A percentile compares a stretch with the other conserved stretches of the same genome.
phyloP scores from a whole-genome alignment of 2,329 filamentous ascomycete species.

The Graphilbum ipis-grandicollis region DNA sequence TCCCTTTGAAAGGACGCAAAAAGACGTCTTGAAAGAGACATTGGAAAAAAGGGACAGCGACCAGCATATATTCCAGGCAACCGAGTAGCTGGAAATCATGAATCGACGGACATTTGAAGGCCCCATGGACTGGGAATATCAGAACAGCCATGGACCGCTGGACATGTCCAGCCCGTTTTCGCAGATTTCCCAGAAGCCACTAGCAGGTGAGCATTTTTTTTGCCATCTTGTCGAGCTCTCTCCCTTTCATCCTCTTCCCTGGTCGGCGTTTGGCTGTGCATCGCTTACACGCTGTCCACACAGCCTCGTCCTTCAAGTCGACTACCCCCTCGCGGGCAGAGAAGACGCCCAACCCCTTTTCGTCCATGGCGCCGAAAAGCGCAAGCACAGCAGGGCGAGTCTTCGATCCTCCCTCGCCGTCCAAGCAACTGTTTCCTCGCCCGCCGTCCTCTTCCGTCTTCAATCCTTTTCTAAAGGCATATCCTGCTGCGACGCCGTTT shows the following conservation, averaged over 20 bases:
- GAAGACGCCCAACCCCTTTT: conserved; percentile 12
- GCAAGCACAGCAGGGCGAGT: neutral
- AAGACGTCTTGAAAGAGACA: no score
- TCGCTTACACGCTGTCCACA: no score
- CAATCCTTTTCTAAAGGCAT: conserved; percentile 22
- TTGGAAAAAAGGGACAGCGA: no score
- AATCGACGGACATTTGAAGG: conserved; percentile 38
- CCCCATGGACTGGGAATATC: conserved; percentile 52
- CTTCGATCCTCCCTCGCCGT: conserved; percentile 9
- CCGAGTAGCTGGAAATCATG: no score
- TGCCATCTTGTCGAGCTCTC: neutral
- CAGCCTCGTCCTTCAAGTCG: conserved; percentile 10
- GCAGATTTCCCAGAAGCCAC: conserved; percentile 26
- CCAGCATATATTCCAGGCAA: no score
- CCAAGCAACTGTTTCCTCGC: conserved; percentile 16
- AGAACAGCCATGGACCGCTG: conserved; percentile 34
- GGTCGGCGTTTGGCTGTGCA: no score
- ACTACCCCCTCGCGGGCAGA: conserved; percentile 11
- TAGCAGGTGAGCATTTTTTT: conserved; percentile 18
- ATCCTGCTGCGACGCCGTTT: conserved; percentile 34
- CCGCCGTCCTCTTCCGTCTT: conserved; percentile 28
- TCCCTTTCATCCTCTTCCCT: neutral
- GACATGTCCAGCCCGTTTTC: conserved; percentile 46
- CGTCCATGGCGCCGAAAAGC: conserved; percentile 2
- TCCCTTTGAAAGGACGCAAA: no score